Evolutionary conservation across 495 filamentous ascomycete species (phyloP).

Genomic region (Tuber brumale): DNA sequence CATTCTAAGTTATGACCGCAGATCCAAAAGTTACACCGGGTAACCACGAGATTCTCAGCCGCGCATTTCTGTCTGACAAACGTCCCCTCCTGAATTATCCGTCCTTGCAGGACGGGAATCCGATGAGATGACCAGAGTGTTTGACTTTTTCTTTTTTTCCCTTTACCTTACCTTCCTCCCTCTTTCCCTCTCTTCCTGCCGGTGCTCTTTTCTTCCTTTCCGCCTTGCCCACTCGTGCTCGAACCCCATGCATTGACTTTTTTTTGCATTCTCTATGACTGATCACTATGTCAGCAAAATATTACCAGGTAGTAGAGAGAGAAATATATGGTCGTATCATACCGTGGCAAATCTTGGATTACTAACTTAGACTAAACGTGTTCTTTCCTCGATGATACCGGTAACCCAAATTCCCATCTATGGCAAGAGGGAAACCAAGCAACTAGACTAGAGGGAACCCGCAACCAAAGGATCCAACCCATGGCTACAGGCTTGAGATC

Average conservation of each 20-base stretch:
- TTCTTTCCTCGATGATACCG: not conserved
- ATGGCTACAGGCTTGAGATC: not conserved
- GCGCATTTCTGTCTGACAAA: not conserved
- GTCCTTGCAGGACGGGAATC: slow-evolving; percentile 1
- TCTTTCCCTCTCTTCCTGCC: not conserved
- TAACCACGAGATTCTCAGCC: slow-evolving; percentile 2
- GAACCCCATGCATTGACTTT: not conserved
- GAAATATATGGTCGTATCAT: not conserved
- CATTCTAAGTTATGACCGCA: not conserved
- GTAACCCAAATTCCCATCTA: not conserved
- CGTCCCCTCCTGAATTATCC: not conserved
- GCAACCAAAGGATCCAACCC: not conserved
- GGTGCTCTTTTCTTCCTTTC: not conserved
- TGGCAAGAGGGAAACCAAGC: not conserved
- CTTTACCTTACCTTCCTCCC: not conserved
- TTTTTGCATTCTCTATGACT: not conserved
- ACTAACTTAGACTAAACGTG: not conserved
- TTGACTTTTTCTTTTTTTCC: not conserved
- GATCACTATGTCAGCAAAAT: not conserved
- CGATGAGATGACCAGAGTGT: not conserved
- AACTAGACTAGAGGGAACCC: not conserved
- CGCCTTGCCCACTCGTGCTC: not conserved
- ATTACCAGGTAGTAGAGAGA: not conserved
- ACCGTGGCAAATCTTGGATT: not conserved
- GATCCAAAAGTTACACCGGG: not conserved